Evolutionary conservation across 495 filamentous ascomycete species (phyloP).

Genomic region (Acidomyces sp.): DNA sequence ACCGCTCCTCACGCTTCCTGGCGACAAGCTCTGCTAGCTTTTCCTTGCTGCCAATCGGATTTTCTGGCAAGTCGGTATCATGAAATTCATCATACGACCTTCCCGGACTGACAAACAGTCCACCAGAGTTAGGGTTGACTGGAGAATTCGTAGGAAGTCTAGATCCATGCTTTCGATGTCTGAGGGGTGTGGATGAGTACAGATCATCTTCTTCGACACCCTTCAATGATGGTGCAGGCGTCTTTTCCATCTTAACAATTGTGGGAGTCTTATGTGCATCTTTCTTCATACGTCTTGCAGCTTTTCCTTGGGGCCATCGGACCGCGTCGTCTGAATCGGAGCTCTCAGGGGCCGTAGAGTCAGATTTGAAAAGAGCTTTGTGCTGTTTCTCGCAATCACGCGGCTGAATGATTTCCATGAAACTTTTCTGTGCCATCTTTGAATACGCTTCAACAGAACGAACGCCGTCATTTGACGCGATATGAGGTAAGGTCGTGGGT

Average conservation of each 20-base stretch:
- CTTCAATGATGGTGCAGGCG: background rate
- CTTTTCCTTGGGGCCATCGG: constrained; percentile 10
- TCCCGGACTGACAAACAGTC: constrained; percentile 18
- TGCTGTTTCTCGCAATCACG: background rate
- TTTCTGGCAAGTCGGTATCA: constrained; percentile 9
- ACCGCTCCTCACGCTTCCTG: constrained; percentile 19
- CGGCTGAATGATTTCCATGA: background rate
- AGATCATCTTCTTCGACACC: constrained; percentile 11
- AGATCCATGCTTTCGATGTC: background rate
- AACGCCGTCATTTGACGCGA: background rate
- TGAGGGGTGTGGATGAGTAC: constrained; percentile 15
- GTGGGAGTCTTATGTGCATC: background rate
- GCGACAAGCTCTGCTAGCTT: constrained; percentile 20
- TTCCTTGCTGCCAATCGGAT: constrained; percentile 8
- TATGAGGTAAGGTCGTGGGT: background rate
- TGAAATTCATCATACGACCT: constrained; percentile 1
- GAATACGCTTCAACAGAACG: background rate
- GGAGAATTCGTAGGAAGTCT: constrained; percentile 1
- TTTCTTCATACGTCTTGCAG: constrained; percentile 11
- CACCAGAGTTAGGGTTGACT: constrained; percentile 4
- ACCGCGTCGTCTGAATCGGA: constrained; percentile 4
- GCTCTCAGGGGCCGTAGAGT: background rate
- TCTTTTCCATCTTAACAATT: background rate
- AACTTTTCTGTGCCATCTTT: background rate
- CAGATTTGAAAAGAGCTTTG: background rate